phyloP scores from a whole-genome alignment of 495 filamentous ascomycete species.

The Penicillium atrosanguineum region DNA sequence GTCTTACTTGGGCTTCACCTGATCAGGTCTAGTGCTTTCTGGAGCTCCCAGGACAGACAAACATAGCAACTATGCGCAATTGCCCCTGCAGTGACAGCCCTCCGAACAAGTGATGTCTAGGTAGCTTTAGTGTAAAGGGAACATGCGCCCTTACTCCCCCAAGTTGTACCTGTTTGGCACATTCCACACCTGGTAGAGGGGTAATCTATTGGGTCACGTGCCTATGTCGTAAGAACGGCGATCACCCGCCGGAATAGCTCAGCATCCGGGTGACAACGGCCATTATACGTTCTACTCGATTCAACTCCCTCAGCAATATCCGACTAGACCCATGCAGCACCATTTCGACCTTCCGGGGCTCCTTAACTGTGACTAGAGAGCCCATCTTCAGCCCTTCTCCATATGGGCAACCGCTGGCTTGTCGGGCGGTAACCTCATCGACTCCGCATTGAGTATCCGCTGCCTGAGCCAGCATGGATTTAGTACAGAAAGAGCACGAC shows the following conservation, averaged over 20 bases:
- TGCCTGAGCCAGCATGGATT: conserved; percentile 55
- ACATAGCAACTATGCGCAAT: background rate
- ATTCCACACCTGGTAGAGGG: background rate
- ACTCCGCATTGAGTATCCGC: conserved; percentile 16
- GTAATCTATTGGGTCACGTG: conserved; percentile 13
- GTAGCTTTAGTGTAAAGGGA: background rate
- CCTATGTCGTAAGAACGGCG: conserved; percentile 19
- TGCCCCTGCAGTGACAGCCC: background rate
- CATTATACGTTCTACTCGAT: background rate
- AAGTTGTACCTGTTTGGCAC: background rate
- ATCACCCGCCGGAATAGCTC: conserved; percentile 18
- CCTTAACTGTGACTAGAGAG: background rate
- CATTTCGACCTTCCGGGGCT: background rate
- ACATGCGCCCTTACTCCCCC: background rate
- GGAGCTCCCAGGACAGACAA: background rate
- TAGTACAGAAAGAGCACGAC: conserved; percentile 69
- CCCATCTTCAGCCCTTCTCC: background rate
- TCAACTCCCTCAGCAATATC: background rate
- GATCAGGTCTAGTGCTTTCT: conserved; percentile 7
- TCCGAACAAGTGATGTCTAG: background rate
- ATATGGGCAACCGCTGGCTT: conserved; percentile 13
- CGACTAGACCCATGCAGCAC: background rate
- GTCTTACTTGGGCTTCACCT: background rate
- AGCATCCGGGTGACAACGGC: background rate
- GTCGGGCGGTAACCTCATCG: conserved; percentile 28